Conservation (phyloP, 2,329 filamentous ascomycete species). For the Microcyclospora pomicola region DNA sequence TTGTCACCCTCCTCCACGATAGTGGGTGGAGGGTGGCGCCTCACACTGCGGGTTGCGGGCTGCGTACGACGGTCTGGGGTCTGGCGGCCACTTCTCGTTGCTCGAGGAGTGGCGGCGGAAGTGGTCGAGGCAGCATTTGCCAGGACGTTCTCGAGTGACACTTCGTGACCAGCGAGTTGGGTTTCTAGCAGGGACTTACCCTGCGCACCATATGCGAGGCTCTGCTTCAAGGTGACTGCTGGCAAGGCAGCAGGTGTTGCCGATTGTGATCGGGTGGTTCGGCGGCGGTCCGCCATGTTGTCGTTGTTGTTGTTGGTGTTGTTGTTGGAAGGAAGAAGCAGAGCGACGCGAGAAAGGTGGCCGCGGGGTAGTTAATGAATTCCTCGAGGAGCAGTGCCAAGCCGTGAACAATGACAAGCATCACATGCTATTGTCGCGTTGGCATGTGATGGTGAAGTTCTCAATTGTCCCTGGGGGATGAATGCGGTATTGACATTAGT, state of each 20-base stretch:
- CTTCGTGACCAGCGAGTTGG: conserved; percentile 3
- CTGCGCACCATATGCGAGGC: conserved; percentile 6
- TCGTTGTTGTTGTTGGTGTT: neutral
- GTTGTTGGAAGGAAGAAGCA: no score
- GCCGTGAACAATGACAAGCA: no score
- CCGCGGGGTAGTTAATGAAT: no score
- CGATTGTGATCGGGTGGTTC: no score
- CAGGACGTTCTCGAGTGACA: conserved; percentile 2
- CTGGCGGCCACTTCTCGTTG: neutral
- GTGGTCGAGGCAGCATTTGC: neutral
- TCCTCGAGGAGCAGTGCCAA: no score
- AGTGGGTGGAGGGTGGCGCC: neutral
- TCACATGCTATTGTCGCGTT: no score
- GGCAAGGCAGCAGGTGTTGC: conserved; percentile 1
- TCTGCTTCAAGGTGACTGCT: conserved; percentile 3
- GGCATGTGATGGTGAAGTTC: no score
- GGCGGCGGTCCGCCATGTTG: neutral
- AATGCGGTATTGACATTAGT: no score
- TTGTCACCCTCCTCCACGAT: neutral
- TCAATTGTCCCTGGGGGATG: no score
- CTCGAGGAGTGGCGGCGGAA: neutral
- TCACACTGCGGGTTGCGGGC: neutral
- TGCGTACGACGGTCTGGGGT: neutral
- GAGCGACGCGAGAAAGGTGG: no score
- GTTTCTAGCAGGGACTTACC: conserved; percentile 4